Evolutionary conservation across 371 early-diverging fungal species (phyloP).

Genomic region (Mucor saturninus): DNA sequence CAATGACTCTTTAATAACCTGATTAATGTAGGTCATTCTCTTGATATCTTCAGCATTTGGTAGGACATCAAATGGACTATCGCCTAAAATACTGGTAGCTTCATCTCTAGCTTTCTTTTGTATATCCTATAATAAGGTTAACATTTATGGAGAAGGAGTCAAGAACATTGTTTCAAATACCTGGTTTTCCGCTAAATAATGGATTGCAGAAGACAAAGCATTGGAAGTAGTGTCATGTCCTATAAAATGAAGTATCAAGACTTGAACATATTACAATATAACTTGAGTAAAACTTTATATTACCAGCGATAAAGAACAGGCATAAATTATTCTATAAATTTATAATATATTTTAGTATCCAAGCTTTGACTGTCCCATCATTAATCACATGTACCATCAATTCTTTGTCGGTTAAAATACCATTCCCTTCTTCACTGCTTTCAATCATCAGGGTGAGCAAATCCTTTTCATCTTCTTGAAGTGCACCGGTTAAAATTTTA

Average conservation of each 20-base stretch:
- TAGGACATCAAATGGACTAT: conserved; percentile 37
- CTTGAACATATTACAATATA: too few species aligned
- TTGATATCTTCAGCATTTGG: conserved; percentile 52
- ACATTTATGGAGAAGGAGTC: neutral
- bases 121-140: conserved; percentile 29
- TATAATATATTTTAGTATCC: neutral
- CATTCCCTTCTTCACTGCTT: conserved; percentile 37
- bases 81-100: conserved; percentile 53
- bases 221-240: conserved; percentile 55
- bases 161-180: conserved; percentile 34
- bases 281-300: too few species aligned
- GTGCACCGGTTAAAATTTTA: conserved; percentile 7
- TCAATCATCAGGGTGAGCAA: conserved; percentile 59
- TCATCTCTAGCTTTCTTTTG: conserved; percentile 58
- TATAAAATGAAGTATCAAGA: too few species aligned
- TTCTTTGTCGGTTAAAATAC: conserved; percentile 39
- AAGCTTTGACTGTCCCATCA: too few species aligned
- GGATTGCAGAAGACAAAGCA: conserved; percentile 26
- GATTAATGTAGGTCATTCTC: conserved; percentile 46
- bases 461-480: conserved; percentile 53
- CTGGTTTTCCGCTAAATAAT: conserved; percentile 32
- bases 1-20: conserved; percentile 48
- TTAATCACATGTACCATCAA: conserved; percentile 26
- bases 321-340: conserved; percentile 31
- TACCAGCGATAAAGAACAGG: conserved; percentile 50